Evolutionary conservation across 108 stramenopile species (phyloP), one percentile per base, ranked within the genome.

Genomic region (Fragilaria radians): DNA sequence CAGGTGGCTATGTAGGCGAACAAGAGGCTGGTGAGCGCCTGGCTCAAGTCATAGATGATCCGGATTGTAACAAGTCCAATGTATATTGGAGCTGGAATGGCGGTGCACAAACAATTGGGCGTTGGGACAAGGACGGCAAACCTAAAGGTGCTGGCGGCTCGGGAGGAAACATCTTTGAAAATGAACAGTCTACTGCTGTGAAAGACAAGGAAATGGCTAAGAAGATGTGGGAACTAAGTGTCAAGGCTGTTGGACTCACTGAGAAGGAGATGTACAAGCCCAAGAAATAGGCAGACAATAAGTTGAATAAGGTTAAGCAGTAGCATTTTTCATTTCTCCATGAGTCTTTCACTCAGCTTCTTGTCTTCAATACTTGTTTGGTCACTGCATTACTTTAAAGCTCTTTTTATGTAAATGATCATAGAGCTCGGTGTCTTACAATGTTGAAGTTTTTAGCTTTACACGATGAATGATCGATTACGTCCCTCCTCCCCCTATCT

Each of bases 71-170:
- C 77, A 90, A 90, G 68, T 81, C 79, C 5, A 79, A 74, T 49
- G 87, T 93, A 0, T 97, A 97, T 89, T 97, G 96, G 96, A 81
- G 87, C 62, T 97, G 96, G 96, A 97, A 97, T 63, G 96, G 96
- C 26, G 87, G 89, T 25, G 94, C 94, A 46, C 75, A 95, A 52
- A 82, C 85, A 48, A 80, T 96, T 50, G 90, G 90, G 47, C 76
- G 81, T 52, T 91, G 86, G 79, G 74, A 71, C 56, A 26, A 61
- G 5, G 91, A 93, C 48, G 89, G 89, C 11, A 86, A 90, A 54
- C 88, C 89, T 17, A 55, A 68, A 21, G 95, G 95, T 36, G 93
- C 95, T 24, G 95, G 95, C 42, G 95, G 95, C 53, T 81, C 91
- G n/a, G 95, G 95, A 24, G 95, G 95, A 29, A 89, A 89, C 48